Evolutionary conservation across 1,284 basidiomycete species (phyloP), one percentile per base, ranked within the genome.

Genomic region (Tremellales sp.): DNA sequence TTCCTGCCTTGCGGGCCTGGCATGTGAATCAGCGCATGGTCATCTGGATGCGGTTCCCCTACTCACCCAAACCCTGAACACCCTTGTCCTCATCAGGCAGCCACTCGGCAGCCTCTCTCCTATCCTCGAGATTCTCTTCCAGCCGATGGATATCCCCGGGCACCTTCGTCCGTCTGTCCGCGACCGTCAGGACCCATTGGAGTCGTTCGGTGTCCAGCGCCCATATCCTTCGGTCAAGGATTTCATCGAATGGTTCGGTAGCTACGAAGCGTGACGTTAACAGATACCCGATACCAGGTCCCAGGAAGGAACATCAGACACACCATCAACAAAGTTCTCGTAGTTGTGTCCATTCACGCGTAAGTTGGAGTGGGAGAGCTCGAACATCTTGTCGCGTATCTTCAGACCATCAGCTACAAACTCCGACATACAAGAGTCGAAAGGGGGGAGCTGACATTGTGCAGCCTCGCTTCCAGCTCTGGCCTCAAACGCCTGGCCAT

Each of bases 171-270:
- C 86, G 76, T 50, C 77, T 78, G 36, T 79, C 79, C 28, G 82
- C 81, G 29, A 85, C 76, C 34, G 79, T 77, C 47, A 80, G 80
- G 57, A 85, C 81, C 79, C 80, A 85, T 51, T 80, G 77, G 35
- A 86, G 70, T 14, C 80, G 73, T 48, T 85, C 83, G 43, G 81
- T 78, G 36, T 82, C 80, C 14, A 86, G 67, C 1, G 81, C 81
- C 81, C 82, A 85, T 37, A 87, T 81, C 28, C 79, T 77, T 45
- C 84, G 74, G 61, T 87, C 86, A 31, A 88, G 76, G 1, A 78
- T 80, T 66, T 90, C 87, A 61, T 90, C 86, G 61, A 88, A 90
- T 5, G 81, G 78, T 60, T 88, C 85, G 50, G 80, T 79, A 21
- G 84, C 85, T 86, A 56, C 28, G 34, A 45, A 38, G 35, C 22